A percentile compares a stretch with the other conserved stretches of the same genome.
Evolutionary conservation across 2,329 filamentous ascomycete genomes (phyloP).

Genomic region (Aspergillus luchuensis): DNA sequence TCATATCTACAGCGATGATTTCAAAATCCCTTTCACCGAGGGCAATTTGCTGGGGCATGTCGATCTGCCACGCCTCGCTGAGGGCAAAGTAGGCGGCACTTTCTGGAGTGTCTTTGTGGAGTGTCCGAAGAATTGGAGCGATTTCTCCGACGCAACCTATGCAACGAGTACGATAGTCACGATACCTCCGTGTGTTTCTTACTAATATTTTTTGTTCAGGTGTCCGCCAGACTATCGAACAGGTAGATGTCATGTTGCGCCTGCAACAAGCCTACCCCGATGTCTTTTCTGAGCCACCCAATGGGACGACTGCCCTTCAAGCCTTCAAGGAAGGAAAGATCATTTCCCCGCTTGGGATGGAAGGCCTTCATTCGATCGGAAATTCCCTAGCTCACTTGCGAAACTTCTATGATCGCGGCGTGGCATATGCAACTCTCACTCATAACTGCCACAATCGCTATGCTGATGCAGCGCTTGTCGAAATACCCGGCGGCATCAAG

Average conservation of each 20-base stretch:
- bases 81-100: slow-evolving; percentile 71
- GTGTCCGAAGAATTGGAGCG: slow-evolving; percentile 70
- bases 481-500: slow-evolving; percentile 42
- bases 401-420: slow-evolving; percentile 73
- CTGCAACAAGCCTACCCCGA: slow-evolving; percentile 36
- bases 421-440: slow-evolving; percentile 84
- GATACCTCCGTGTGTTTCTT: background rate
- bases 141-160: slow-evolving; percentile 75
- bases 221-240: slow-evolving; percentile 37
- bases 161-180: slow-evolving; percentile 56
- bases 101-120: slow-evolving; percentile 89
- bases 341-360: slow-evolving; percentile 77
- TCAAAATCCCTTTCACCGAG: slow-evolving; percentile 64
- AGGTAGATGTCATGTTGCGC: slow-evolving; percentile 40
- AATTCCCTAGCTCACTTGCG: slow-evolving; percentile 71
- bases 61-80: slow-evolving; percentile 73
- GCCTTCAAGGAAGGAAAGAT: slow-evolving; percentile 65
- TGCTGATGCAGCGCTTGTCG: slow-evolving; percentile 74
- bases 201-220: slow-evolving; percentile 20
- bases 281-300: slow-evolving; percentile 58
- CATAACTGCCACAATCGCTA: slow-evolving; percentile 93
- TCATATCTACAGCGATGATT: slow-evolving; percentile 66
- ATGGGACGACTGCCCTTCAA: slow-evolving; percentile 62
- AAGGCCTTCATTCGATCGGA: slow-evolving; percentile 91
- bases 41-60: slow-evolving; percentile 71